phyloP scores from a whole-genome alignment of 176 grass and related monocot genomes.

The Panicum miliaceum region DNA sequence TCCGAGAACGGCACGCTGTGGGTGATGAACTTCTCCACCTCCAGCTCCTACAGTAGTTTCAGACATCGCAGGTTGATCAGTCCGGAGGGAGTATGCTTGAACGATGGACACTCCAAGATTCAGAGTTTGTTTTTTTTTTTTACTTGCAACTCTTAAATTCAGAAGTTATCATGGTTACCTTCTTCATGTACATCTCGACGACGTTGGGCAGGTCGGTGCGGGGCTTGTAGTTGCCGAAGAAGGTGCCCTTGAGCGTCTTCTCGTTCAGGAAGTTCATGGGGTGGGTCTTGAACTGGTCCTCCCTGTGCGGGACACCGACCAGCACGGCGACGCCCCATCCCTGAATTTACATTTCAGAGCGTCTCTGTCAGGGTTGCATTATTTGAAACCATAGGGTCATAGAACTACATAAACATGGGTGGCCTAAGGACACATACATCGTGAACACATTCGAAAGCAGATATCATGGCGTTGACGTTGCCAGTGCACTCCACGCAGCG shows the following conservation, averaged over 20 bases:
- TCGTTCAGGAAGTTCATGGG: constrained; percentile 79
- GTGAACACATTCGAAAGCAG: constrained; percentile 82
- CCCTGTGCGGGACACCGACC: constrained; percentile 80
- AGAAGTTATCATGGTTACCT: constrained; percentile 14
- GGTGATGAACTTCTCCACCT: constrained; percentile 94
- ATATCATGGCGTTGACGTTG: constrained; percentile 83
- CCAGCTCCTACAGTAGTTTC: constrained; percentile 57
- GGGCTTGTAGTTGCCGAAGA: constrained; percentile 90
- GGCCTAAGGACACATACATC: constrained; percentile 51
- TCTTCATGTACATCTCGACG: constrained; percentile 90
- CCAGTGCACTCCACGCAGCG: constrained; percentile 76
- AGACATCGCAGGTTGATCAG: no score
- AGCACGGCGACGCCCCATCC: constrained; percentile 89
- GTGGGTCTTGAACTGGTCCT: constrained; percentile 74
- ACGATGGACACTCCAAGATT: no score
- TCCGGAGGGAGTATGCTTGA: no score
- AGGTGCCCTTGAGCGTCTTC: constrained; percentile 89
- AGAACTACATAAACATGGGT: not conserved
- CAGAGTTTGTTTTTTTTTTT: no score
- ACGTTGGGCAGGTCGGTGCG: constrained; percentile 72
- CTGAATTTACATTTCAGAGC: constrained; percentile 36
- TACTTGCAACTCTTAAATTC: no score
- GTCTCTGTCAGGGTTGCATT: not conserved
- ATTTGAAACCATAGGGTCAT: not conserved
- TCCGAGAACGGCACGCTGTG: constrained; percentile 81